phyloP scores from a whole-genome alignment of 2,329 filamentous ascomycete species.

The Paecilomyces sp. region DNA sequence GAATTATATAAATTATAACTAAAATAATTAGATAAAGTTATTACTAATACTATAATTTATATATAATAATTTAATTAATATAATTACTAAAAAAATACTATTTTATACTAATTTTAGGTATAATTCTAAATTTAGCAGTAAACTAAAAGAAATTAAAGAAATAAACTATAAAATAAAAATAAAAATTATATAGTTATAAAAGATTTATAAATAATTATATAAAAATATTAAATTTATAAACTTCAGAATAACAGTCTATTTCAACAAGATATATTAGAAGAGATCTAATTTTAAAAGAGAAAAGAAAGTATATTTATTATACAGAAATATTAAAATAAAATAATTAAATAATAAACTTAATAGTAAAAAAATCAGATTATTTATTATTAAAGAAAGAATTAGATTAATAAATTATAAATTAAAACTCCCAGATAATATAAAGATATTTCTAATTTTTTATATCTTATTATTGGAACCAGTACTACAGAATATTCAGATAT shows the following conservation, averaged over 20 bases:
- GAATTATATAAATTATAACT: not conserved
- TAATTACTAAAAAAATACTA: too few relatives aligned
- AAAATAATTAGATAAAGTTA: not conserved
- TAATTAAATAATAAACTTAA: not conserved
- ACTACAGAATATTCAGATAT: too few relatives aligned
- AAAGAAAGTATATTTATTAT: not conserved
- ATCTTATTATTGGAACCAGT: too few relatives aligned
- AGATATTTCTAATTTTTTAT: too few relatives aligned
- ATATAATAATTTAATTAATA: not conserved
- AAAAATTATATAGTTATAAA: too few relatives aligned
- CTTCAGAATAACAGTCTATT: too few relatives aligned
- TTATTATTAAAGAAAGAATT: not conserved
- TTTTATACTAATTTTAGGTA: too few relatives aligned
- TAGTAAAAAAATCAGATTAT: not conserved
- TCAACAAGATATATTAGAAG: not conserved
- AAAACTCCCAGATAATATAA: not conserved
- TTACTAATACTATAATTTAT: not conserved
- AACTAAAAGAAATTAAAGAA: too few relatives aligned
- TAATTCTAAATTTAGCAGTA: too few relatives aligned
- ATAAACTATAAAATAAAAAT: too few relatives aligned
- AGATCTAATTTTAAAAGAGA: not conserved
- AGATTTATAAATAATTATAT: too few relatives aligned
- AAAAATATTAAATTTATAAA: too few relatives aligned
- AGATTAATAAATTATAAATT: not conserved
- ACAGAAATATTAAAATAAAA: not conserved